Conservation (phyloP, 768 basidiomycete genomes). For the Tricholoma terreum region DNA sequence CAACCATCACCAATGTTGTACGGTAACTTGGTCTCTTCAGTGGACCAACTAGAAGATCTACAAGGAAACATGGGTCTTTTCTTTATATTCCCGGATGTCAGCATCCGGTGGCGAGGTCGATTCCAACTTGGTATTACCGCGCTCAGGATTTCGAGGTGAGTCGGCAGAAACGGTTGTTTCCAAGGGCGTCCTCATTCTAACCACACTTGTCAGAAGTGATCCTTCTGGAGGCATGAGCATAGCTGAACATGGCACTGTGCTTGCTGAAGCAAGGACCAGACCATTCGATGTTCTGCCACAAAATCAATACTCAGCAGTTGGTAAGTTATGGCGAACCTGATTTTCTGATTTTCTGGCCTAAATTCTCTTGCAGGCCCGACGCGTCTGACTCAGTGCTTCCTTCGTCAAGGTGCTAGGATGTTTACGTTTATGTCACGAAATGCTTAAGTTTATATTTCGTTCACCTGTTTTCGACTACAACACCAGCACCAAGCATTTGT, state of each 20-base stretch:
- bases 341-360: conserved; percentile 8
- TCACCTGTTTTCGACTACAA: background rate
- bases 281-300: conserved; percentile 78
- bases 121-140: conserved; percentile 76
- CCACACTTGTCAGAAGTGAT: conserved; percentile 36
- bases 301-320: conserved; percentile 71
- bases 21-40: conserved; percentile 81
- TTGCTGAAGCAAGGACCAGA: conserved; percentile 71
- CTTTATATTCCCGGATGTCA: conserved; percentile 90
- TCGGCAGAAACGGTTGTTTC: conserved; percentile 5
- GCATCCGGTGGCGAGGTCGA: conserved; percentile 72
- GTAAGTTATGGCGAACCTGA: conserved; percentile 44
- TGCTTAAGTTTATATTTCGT: conserved; percentile 12
- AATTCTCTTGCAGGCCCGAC: conserved; percentile 34
- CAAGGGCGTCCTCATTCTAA: conserved; percentile 17
- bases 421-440: conserved; percentile 36
- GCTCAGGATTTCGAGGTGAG: conserved; percentile 73
- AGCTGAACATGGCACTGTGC: conserved; percentile 57
- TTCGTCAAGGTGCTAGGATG: conserved; percentile 54
- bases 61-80: conserved; percentile 81
- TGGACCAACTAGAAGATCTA: conserved; percentile 76
- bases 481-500: background rate
- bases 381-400: conserved; percentile 48
- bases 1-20: conserved; percentile 65
- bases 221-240: conserved; percentile 47